A percentile compares a stretch with the other conserved stretches of the same genome.
Conservation (phyloP, 345 rosid genomes). For the Hibiscus mutabilis region DNA sequence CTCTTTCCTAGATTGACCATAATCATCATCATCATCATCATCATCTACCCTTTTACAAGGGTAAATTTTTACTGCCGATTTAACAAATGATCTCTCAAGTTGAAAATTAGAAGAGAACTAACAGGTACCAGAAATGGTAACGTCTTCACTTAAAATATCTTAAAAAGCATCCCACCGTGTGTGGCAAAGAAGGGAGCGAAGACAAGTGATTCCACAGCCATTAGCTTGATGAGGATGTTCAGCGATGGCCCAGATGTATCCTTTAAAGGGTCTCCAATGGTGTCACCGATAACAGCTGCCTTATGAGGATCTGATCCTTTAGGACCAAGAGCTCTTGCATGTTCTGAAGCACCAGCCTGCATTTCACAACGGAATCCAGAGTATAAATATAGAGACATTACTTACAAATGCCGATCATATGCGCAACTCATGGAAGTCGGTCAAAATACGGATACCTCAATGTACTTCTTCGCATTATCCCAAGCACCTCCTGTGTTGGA, state of each 20-base stretch:
- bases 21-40: conserved; percentile 23
- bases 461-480: conserved; percentile 98
- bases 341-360: conserved; percentile 89
- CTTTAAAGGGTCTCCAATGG: no score
- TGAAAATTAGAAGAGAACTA: not conserved
- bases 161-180: conserved; percentile 91
- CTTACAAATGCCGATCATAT: not conserved
- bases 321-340: conserved; percentile 82
- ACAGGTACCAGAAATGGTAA: not conserved
- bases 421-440: not conserved
- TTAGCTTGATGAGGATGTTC: no score
- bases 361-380: not conserved
- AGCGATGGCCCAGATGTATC: no score
- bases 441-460: conserved; percentile 46
- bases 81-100: conserved; percentile 10
- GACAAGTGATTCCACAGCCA: conserved; percentile 88
- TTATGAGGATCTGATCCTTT: conserved; percentile 96
- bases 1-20: conserved; percentile 12
- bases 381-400: not conserved
- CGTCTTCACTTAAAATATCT: conserved; percentile 23
- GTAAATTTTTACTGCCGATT: conserved; percentile 10
- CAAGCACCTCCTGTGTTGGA: conserved; percentile 99
- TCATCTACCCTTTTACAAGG: conserved; percentile 13
- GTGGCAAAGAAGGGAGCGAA: conserved; percentile 96
- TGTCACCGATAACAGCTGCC: conserved; percentile 95